Conservation (phyloP, 2,329 filamentous ascomycete genomes). For the Plenodomus tracheiphilus region DNA sequence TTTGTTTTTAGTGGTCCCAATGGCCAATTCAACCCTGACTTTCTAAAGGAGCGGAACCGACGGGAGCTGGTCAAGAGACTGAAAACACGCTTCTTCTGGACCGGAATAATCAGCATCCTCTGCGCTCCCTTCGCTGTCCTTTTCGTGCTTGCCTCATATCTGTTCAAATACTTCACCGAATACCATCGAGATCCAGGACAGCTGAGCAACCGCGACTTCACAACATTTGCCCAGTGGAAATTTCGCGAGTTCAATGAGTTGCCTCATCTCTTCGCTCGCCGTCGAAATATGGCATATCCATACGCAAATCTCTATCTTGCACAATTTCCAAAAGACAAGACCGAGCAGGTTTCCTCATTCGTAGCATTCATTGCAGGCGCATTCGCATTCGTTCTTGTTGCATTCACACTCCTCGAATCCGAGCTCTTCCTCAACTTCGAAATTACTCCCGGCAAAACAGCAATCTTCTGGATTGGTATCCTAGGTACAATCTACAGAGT, state of each 20-base stretch:
- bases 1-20: conserved; percentile 84
- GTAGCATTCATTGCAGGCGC: conserved; percentile 87
- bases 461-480: conserved; percentile 85
- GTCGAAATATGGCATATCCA: conserved; percentile 91
- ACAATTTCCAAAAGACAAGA: conserved; percentile 95
- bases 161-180: conserved; percentile 96
- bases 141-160: conserved; percentile 85
- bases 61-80: conserved; percentile 77
- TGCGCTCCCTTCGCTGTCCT: conserved; percentile 85
- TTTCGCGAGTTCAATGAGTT: conserved; percentile 98
- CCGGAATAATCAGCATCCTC: conserved; percentile 82
- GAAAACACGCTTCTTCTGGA: conserved; percentile 76
- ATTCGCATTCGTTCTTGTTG: conserved; percentile 79
- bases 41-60: conserved; percentile 81
- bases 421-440: conserved; percentile 92
- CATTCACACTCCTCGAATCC: conserved; percentile 84
- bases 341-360: conserved; percentile 79
- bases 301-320: conserved; percentile 91
- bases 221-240: conserved; percentile 93
- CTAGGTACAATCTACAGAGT: conserved; percentile 83
- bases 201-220: conserved; percentile 87
- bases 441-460: conserved; percentile 83
- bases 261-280: conserved; percentile 85
- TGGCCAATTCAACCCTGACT: conserved; percentile 83
- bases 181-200: conserved; percentile 92